These are phyloP conservation scores for Podaxis carcinomalis DNA, from an alignment of 768 basidiomycete genomes.

Conservation along the genomic window DNA sequence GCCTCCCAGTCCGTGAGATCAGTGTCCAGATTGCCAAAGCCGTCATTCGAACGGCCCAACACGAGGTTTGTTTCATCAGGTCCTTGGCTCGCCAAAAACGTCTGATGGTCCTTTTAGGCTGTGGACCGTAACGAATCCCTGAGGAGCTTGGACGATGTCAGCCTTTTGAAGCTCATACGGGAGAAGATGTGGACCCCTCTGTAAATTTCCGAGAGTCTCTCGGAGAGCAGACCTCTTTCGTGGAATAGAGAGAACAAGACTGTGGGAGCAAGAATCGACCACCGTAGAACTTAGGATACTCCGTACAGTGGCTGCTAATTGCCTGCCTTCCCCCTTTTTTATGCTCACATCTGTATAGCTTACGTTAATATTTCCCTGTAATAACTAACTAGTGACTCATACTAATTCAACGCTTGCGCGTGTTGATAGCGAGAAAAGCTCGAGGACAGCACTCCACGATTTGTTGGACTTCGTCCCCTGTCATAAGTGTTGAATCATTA, in stretches of 20 bases:
- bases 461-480: too few species aligned
- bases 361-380: neutral
- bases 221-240: neutral
- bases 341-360: neutral
- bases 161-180: conserved; percentile 50
- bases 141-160: conserved; percentile 50
- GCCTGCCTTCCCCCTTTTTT: neutral
- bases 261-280: too few species aligned
- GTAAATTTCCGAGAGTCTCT: neutral
- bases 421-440: too few species aligned
- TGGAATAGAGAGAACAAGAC: too few species aligned
- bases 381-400: neutral
- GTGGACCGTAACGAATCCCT: conserved; percentile 54
- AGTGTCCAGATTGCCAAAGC: conserved; percentile 66
- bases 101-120: conserved; percentile 27
- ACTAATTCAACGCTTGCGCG: neutral
- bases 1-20: conserved; percentile 68
- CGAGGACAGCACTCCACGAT: too few species aligned
- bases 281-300: too few species aligned
- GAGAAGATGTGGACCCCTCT: conserved; percentile 68
- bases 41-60: conserved; percentile 81
- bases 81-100: neutral
- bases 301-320: too few species aligned
- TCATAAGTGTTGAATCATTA: too few species aligned
- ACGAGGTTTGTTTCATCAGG: conserved; percentile 32